These are phyloP conservation scores for Calonectria naviculata DNA, from an alignment of 2,329 filamentous ascomycete species.

Conservation along the genomic window DNA sequence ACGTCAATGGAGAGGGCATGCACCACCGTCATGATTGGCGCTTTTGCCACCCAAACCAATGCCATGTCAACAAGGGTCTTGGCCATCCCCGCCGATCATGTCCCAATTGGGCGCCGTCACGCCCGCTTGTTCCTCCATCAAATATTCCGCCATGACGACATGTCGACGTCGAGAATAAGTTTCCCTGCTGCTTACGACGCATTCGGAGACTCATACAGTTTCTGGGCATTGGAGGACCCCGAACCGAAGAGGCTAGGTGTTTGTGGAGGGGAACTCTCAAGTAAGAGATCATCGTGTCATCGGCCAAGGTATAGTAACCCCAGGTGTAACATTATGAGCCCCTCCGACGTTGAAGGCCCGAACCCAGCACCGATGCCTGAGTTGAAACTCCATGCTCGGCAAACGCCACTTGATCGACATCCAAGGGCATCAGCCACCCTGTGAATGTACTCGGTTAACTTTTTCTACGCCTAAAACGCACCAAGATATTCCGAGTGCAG, in stretches of 20 bases:
- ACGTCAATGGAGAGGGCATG: slow-evolving; percentile 21
- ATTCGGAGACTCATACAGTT: slow-evolving; percentile 18
- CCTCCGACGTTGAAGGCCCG: slow-evolving; percentile 5
- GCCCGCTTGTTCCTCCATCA: slow-evolving; percentile 28
- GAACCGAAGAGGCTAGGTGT: background rate
- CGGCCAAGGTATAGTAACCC: slow-evolving; percentile 11
- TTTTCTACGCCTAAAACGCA: background rate
- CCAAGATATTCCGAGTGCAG: background rate
- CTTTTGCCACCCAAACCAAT: slow-evolving; percentile 32
- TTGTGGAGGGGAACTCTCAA: background rate
- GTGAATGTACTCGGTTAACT: background rate
- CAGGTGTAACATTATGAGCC: slow-evolving; percentile 14
- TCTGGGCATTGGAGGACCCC: background rate
- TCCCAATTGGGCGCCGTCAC: slow-evolving; percentile 28
- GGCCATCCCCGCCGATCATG: slow-evolving; percentile 33
- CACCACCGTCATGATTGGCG: slow-evolving; percentile 25
- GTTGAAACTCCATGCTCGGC: slow-evolving; percentile 1
- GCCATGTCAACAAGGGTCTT: slow-evolving; percentile 35
- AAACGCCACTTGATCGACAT: slow-evolving; percentile 13
- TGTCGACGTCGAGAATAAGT: slow-evolving; percentile 29
- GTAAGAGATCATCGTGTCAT: slow-evolving; percentile 14
- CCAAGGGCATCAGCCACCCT: slow-evolving; percentile 1
- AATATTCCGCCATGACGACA: slow-evolving; percentile 36
- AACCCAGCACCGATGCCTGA: slow-evolving; percentile 4
- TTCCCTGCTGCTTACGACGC: slow-evolving; percentile 22